Evolutionary conservation across 768 basidiomycete genomes (phyloP).

Genomic region (Tricholoma bakamatsutake): DNA sequence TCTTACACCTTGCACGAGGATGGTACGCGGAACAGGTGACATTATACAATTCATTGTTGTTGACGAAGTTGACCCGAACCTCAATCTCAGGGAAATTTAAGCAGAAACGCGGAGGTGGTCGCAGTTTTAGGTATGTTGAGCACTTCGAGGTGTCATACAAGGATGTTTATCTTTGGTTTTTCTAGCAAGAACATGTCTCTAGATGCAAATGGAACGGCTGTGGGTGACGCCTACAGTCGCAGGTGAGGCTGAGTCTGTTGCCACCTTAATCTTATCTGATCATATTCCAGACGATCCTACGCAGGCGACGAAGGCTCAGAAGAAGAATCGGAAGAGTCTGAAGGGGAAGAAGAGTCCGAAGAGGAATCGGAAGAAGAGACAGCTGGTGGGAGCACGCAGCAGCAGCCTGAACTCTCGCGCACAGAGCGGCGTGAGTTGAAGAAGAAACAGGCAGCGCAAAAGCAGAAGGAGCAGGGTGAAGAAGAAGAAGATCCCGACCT

Average conservation of each 20-base stretch:
- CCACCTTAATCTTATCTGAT: slow-evolving; percentile 9
- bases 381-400: slow-evolving; percentile 19
- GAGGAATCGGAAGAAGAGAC: slow-evolving; percentile 31
- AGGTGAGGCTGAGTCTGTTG: slow-evolving; percentile 29
- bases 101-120: slow-evolving; percentile 82
- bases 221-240: slow-evolving; percentile 32
- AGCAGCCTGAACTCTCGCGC: slow-evolving; percentile 58
- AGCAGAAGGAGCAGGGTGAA: slow-evolving; percentile 28
- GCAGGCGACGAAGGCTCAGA: slow-evolving; percentile 37
- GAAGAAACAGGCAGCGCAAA: slow-evolving; percentile 65
- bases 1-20: slow-evolving; percentile 16
- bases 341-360: slow-evolving; percentile 41
- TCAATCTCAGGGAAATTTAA: slow-evolving; percentile 65
- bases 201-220: slow-evolving; percentile 52
- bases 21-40: slow-evolving; percentile 49
- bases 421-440: slow-evolving; percentile 74
- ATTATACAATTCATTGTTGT: not conserved
- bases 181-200: slow-evolving; percentile 54
- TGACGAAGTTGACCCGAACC: not conserved
- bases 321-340: slow-evolving; percentile 38
- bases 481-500: slow-evolving; percentile 63
- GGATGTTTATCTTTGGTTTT: not conserved
- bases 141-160: not conserved
- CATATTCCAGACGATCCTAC: slow-evolving; percentile 10
- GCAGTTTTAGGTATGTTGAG: slow-evolving; percentile 63